Evolutionary conservation across 2,329 filamentous ascomycete species (phyloP).

Genomic region (Pezicula radicicola): DNA sequence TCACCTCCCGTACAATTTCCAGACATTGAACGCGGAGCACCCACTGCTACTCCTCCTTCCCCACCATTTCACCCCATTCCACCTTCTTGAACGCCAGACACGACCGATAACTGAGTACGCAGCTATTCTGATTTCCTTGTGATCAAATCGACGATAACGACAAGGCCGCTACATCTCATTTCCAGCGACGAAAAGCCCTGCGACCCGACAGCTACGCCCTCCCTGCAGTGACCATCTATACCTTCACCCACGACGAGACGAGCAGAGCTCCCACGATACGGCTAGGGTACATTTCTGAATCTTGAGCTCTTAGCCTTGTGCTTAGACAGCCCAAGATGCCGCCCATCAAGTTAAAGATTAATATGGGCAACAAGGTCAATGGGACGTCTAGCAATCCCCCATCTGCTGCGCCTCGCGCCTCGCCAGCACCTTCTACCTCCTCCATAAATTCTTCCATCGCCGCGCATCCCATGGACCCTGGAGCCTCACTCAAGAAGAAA

Average conservation of each 20-base stretch:
- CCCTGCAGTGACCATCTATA: too few relatives aligned
- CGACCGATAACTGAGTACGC: too few relatives aligned
- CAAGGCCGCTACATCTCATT: too few relatives aligned
- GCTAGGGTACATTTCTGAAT: too few relatives aligned
- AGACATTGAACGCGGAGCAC: not conserved
- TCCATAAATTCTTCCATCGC: constrained; percentile 1
- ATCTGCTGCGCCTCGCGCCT: constrained; percentile 7
- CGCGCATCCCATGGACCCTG: constrained; percentile 18
- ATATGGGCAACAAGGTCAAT: constrained; percentile 10
- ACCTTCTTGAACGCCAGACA: not conserved
- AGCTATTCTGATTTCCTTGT: too few relatives aligned
- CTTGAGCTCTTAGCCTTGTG: not conserved
- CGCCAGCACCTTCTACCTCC: not conserved
- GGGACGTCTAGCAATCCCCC: constrained; percentile 14
- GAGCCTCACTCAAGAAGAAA: constrained; percentile 10
- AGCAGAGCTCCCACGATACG: too few relatives aligned
- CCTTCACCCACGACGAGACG: too few relatives aligned
- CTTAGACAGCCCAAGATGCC: constrained; percentile 18
- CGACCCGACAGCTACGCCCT: too few relatives aligned
- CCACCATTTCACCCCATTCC: not conserved
- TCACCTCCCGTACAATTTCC: constrained; percentile 1
- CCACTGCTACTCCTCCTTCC: too few relatives aligned
- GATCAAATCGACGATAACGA: too few relatives aligned
- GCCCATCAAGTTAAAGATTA: constrained; percentile 24
- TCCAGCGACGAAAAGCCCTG: too few relatives aligned